phyloP scores from a whole-genome alignment of 78 protist genomes.

The Bodo saltans region DNA sequence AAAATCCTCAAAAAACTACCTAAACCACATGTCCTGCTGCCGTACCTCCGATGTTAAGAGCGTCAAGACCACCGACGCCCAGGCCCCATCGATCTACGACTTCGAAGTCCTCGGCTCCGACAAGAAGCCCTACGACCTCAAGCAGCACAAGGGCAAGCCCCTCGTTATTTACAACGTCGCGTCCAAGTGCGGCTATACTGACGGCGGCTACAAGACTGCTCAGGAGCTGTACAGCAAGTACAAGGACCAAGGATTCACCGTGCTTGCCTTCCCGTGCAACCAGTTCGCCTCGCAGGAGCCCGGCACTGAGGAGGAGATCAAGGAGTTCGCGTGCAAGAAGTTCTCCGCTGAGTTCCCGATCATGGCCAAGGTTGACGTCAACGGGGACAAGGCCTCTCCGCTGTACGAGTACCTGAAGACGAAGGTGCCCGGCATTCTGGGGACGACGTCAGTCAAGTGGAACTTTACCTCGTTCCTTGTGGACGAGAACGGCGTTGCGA shows the following conservation, averaged over 20 bases:
- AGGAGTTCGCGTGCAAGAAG: slow-evolving; percentile 32
- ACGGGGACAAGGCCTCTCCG: slow-evolving; percentile 52
- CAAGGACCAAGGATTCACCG: background rate
- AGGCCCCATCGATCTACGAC: too few relatives aligned
- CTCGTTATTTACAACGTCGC: slow-evolving; percentile 18
- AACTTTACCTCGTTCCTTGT: slow-evolving; percentile 60
- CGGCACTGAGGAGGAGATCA: slow-evolving; percentile 47
- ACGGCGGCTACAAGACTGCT: slow-evolving; percentile 24
- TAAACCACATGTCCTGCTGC: too few relatives aligned
- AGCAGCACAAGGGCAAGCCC: slow-evolving; percentile 7
- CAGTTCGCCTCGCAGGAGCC: slow-evolving; percentile 62
- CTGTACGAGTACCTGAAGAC: slow-evolving; percentile 33
- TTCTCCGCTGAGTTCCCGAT: slow-evolving; percentile 33
- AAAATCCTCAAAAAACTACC: too few relatives aligned
- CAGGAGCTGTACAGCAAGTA: slow-evolving; percentile 10
- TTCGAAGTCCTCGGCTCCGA: slow-evolving; percentile 4
- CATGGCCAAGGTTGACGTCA: slow-evolving; percentile 58
- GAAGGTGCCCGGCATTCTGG: slow-evolving; percentile 28
- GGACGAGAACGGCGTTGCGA: slow-evolving; percentile 19
- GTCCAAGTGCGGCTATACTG: slow-evolving; percentile 25
- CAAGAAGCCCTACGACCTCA: background rate
- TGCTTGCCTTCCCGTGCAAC: slow-evolving; percentile 53
- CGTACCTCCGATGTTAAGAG: too few relatives aligned
- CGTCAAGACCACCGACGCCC: too few relatives aligned
- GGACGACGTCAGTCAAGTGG: slow-evolving; percentile 54